Base-by-base conservation (phyloP, 345 rosid species). In the Adansonia digitata region DNA sequence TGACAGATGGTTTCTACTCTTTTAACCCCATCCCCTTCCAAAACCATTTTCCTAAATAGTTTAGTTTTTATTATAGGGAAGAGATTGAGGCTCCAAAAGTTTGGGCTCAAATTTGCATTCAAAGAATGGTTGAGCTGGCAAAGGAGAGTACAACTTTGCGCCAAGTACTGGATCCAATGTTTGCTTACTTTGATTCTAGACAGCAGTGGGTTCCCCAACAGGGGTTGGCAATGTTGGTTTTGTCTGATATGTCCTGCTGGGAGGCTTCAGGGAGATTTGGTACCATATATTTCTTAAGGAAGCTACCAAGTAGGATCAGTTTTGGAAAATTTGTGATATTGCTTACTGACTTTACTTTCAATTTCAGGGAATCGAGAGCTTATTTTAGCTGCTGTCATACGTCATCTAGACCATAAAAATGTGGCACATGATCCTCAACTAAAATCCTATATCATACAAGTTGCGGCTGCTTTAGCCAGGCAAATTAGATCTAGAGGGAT, bases 71-170 rank as follows among this genome's bases (percentile, higher is more conserved):
- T 46, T 52, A 17, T 63, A 95, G 99, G 72, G 98, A 95, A 84
- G 98, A 93, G 88, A 74, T 77, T n/a, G 97, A 91, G 83, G 85
- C 86, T 61, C 97, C 98, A 15, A 91, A 86, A 79, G 86, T 90
- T 66, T 95, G 98, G 99, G 93, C 98, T 69, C 97, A 82, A 81
- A 90, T 95, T 73, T 93, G 99, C 79, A 79, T 95, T 56, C 99
- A 95, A 81, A 87, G 90, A 83, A 80, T 95, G 93, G 92, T 87
- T 81, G 98, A 95, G 76, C 78, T 95, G 71, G 97, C 94, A 74
- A 88, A 90, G 83, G 99, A 95, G 85, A 89, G 90, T 62, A 84
- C 92, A 74, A 90, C 97, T 46, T 82, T 91, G 84, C 92, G 99
- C 72, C 77, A 67, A 68, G 85, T 95, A 51, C 74, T 95, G 82